phyloP scores from a whole-genome alignment of 2,329 filamentous ascomycete species.

The Herpotrichia juniperi region DNA sequence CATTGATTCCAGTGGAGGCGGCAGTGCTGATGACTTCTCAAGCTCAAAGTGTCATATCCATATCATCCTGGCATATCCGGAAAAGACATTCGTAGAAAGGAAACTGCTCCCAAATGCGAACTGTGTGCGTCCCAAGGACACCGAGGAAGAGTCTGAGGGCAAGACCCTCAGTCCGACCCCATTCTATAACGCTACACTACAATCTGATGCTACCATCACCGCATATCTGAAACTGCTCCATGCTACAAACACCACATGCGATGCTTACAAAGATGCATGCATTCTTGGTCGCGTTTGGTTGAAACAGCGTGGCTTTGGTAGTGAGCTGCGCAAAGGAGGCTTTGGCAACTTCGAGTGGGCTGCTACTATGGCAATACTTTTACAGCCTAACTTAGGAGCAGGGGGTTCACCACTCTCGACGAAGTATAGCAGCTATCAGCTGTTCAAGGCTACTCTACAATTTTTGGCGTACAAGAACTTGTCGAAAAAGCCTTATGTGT shows the following conservation, averaged over 20 bases:
- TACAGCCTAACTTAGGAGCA: slow-evolving; percentile 77
- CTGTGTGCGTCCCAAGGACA: slow-evolving; percentile 66
- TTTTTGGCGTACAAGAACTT: slow-evolving; percentile 79
- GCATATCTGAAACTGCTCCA: slow-evolving; percentile 79
- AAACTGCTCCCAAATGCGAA: slow-evolving; percentile 75
- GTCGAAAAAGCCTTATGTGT: slow-evolving; percentile 66
- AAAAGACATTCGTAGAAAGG: slow-evolving; percentile 69
- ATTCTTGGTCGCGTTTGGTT: slow-evolving; percentile 88
- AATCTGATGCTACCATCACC: slow-evolving; percentile 75
- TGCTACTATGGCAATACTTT: slow-evolving; percentile 75
- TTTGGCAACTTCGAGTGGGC: slow-evolving; percentile 96
- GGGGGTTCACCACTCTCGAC: slow-evolving; percentile 75
- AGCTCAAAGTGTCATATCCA: slow-evolving; percentile 60
- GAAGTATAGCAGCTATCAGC: slow-evolving; percentile 86
- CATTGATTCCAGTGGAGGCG: slow-evolving; percentile 45
- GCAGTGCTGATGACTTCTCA: slow-evolving; percentile 44
- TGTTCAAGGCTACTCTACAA: slow-evolving; percentile 94
- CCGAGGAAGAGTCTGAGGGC: slow-evolving; percentile 50
- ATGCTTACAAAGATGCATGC: slow-evolving; percentile 81
- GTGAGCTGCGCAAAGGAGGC: slow-evolving; percentile 74
- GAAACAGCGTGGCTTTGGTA: slow-evolving; percentile 80
- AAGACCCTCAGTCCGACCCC: slow-evolving; percentile 63
- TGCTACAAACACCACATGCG: slow-evolving; percentile 69
- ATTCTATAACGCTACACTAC: slow-evolving; percentile 87
- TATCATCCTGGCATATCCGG: slow-evolving; percentile 76